Evolutionary conservation across 2,329 filamentous ascomycete species (phyloP), one percentile per base, ranked within the genome.

Genomic region (Fusarium lateritium): DNA sequence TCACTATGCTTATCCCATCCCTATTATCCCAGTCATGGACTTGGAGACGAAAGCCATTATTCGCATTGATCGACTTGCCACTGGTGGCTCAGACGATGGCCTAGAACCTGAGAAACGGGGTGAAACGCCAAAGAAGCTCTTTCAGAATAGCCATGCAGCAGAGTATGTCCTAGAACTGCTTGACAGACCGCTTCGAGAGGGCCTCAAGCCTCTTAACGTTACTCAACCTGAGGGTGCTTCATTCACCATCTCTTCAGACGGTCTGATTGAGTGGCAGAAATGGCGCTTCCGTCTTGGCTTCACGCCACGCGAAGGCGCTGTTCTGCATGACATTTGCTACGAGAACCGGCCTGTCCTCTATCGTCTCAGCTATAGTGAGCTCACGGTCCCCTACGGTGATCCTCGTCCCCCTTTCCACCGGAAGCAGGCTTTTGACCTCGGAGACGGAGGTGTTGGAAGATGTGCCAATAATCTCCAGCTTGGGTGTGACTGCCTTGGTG

Each of bases 391-490:
- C 0, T 93, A 92, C 68, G 89, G 83, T 5, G 90, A 92, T 70
- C 88, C 88, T 1, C 85, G 91, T 2, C 80, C 84, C 1, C 90
- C 90, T 0, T 92, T 87, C 75, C 88, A 90, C 53, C 85, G 90
- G 42, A 93, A 93, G 76, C 88, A 90, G 54, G 91, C 90, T 1
- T 92, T 93, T 71, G 91, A 93, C 70, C 87, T 92, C 67, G 91
- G 91, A n/a, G 89, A 92, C 61, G 88, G 86, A 24, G 91, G 90
- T 7, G 85, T 88, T 22, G 91, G 90, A 5, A 84, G 87, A 57
- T 87, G 84, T 57, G 88, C 88, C n/a, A 93, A 93, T 77, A 91
- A 91, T 67, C 83, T 93, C 4, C 81, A 83, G n/a, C 83, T 92
- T 3, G 90, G 90, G 19, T 92, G 90, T 65, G 91, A 92, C 74